A percentile compares a stretch with the other conserved stretches of the same genome.
Evolutionary conservation across 768 basidiomycete genomes (phyloP).

Genomic region (Symmetrospora coprosmae): DNA sequence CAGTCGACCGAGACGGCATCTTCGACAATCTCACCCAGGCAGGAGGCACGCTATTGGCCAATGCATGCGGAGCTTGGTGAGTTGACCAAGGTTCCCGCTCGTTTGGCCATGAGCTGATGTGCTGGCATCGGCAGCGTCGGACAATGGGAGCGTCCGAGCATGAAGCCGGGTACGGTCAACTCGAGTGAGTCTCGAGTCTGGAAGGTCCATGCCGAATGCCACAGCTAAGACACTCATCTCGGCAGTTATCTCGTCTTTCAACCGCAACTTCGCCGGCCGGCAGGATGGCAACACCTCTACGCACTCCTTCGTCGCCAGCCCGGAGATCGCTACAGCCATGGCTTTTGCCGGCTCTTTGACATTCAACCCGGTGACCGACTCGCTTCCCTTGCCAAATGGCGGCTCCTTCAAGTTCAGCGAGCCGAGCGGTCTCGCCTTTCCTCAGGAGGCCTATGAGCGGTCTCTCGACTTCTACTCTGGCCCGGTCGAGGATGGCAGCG

Average conservation of each 20-base stretch:
- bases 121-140: slow-evolving; percentile 76
- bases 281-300: slow-evolving; percentile 88
- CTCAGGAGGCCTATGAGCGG: slow-evolving; percentile 60
- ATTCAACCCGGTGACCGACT: slow-evolving; percentile 82
- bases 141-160: slow-evolving; percentile 53
- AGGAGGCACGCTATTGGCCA: slow-evolving; percentile 86
- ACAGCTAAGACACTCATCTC: too few species aligned
- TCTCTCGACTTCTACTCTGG: slow-evolving; percentile 64
- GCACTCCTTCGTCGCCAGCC: slow-evolving; percentile 82
- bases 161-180: not conserved
- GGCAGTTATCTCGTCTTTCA: slow-evolving; percentile 93
- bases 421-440: too few species aligned
- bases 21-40: slow-evolving; percentile 65
- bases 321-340: slow-evolving; percentile 77
- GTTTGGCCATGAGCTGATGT: slow-evolving; percentile 99
- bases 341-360: slow-evolving; percentile 81
- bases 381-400: slow-evolving; percentile 53
- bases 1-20: slow-evolving; percentile 83
- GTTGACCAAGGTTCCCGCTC: too few species aligned
- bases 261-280: slow-evolving; percentile 82
- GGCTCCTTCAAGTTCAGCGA: slow-evolving; percentile 65
- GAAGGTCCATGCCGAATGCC: too few species aligned
- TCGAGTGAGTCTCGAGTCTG: too few species aligned
- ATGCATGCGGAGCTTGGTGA: slow-evolving; percentile 98
- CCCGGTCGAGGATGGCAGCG: slow-evolving; percentile 55